phyloP scores from a whole-genome alignment of 2,329 filamentous ascomycete species.

The Bipolaris victoriae region DNA sequence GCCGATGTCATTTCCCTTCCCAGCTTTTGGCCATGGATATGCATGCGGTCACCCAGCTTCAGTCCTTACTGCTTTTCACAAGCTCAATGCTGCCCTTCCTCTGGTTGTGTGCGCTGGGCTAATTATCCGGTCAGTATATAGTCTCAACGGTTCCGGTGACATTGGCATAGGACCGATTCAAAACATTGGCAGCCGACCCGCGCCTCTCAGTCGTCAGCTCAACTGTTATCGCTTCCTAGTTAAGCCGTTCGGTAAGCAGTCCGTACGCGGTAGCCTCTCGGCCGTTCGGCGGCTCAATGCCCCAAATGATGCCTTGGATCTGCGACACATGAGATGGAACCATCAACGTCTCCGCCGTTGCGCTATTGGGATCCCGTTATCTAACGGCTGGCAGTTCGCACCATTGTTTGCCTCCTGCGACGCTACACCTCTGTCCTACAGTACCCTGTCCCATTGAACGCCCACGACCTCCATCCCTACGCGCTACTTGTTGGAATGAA shows the following conservation, averaged over 20 bases:
- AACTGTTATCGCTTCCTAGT: slow-evolving; percentile 15
- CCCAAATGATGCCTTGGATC: slow-evolving; percentile 1
- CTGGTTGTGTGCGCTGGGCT: not conserved
- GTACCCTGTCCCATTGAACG: slow-evolving; percentile 12
- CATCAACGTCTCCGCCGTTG: not conserved
- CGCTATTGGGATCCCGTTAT: slow-evolving; percentile 17
- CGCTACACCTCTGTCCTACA: slow-evolving; percentile 15
- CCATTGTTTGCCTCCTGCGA: slow-evolving; percentile 12
- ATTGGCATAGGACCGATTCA: not conserved
- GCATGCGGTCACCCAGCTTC: slow-evolving; percentile 5
- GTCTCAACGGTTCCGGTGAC: not conserved
- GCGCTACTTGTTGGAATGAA: slow-evolving; percentile 62
- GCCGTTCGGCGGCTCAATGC: slow-evolving; percentile 10
- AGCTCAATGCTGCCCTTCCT: slow-evolving; percentile 4
- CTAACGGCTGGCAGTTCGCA: slow-evolving; percentile 19
- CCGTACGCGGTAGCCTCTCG: slow-evolving; percentile 9
- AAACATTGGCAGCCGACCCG: slow-evolving; percentile 6
- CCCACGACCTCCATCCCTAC: slow-evolving; percentile 1
- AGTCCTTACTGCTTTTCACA: slow-evolving; percentile 10
- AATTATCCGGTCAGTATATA: not conserved
- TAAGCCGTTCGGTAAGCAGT: slow-evolving; percentile 21
- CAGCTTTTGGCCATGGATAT: slow-evolving; percentile 4
- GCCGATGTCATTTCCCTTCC: slow-evolving; percentile 16
- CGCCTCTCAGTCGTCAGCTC: slow-evolving; percentile 1
- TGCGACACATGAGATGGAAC: slow-evolving; percentile 3